These are phyloP conservation scores for Arthrobotrys conoides DNA, from an alignment of 2,329 filamentous ascomycete species.

Conservation along the genomic window DNA sequence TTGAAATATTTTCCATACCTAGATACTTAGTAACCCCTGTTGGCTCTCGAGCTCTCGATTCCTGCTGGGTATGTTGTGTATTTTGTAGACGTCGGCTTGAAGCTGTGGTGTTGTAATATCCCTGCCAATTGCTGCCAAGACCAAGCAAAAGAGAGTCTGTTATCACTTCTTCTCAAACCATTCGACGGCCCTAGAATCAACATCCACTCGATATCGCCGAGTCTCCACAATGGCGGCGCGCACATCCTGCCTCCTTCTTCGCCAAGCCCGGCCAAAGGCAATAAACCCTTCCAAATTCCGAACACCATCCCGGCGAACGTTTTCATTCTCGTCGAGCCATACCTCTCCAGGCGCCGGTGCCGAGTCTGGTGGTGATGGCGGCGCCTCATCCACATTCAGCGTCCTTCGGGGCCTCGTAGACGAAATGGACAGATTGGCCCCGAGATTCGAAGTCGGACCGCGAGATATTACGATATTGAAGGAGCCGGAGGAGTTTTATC, in stretches of 20 bases:
- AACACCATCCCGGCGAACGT: conserved; percentile 39
- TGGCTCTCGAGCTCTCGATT: no score
- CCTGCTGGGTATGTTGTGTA: no score
- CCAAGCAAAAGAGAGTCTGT: neutral
- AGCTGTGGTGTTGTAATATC: conserved; percentile 3
- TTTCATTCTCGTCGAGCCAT: conserved; percentile 46
- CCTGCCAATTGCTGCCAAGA: conserved; percentile 14
- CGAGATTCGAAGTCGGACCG: conserved; percentile 87
- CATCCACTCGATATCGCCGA: neutral
- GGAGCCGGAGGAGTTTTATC: conserved; percentile 90
- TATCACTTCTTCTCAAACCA: conserved; percentile 6
- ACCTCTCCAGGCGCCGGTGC: conserved; percentile 36
- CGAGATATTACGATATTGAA: conserved; percentile 84
- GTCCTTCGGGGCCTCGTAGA: conserved; percentile 69
- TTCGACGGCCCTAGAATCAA: neutral
- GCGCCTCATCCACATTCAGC: conserved; percentile 36
- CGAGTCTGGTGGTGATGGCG: conserved; percentile 46
- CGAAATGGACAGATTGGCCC: conserved; percentile 89
- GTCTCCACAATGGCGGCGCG: conserved; percentile 45
- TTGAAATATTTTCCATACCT: no score
- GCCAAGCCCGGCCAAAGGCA: conserved; percentile 43
- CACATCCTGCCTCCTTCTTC: conserved; percentile 48
- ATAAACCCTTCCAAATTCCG: conserved; percentile 30
- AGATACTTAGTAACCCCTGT: no score
- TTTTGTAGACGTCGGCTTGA: neutral